Evolutionary conservation across 1,284 basidiomycete species (phyloP).

Genomic region (Ganoderma lingzhi): DNA sequence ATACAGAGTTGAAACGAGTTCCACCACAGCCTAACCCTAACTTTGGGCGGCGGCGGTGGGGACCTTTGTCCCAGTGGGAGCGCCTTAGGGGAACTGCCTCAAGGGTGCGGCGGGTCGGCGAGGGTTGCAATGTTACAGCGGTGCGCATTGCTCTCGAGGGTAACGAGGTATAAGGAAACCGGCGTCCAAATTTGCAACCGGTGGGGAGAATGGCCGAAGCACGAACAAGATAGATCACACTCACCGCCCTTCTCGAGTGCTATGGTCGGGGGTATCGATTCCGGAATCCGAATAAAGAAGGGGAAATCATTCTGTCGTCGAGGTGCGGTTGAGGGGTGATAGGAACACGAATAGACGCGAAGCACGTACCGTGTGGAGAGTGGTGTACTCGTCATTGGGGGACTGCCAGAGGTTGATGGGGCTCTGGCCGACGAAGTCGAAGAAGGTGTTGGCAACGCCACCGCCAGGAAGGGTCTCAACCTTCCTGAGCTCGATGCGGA

Average conservation of each 20-base stretch:
- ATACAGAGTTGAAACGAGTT: background rate
- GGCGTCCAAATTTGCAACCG: background rate
- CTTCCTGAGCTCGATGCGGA: constrained; percentile 87
- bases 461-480: constrained; percentile 83
- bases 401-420: constrained; percentile 77
- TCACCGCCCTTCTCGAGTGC: constrained; percentile 75
- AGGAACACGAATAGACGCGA: background rate
- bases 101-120: background rate
- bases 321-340: constrained; percentile 8
- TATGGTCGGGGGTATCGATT: constrained; percentile 84
- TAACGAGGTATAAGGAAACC: background rate
- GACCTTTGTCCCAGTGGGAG: background rate
- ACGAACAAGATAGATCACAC: constrained; percentile 30
- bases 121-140: background rate
- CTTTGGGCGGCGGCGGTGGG: background rate
- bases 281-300: constrained; percentile 87
- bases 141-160: background rate
- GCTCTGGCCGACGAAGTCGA: constrained; percentile 76
- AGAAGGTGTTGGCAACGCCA: constrained; percentile 72
- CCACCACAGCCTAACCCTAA: background rate
- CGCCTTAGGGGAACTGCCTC: background rate
- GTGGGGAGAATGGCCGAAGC: constrained; percentile 5
- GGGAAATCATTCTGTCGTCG: constrained; percentile 70
- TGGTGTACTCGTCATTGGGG: constrained; percentile 70
- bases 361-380: constrained; percentile 68